Base-by-base conservation (phyloP, 371 early-diverging fungal genomes). In the Mucor indicus region DNA sequence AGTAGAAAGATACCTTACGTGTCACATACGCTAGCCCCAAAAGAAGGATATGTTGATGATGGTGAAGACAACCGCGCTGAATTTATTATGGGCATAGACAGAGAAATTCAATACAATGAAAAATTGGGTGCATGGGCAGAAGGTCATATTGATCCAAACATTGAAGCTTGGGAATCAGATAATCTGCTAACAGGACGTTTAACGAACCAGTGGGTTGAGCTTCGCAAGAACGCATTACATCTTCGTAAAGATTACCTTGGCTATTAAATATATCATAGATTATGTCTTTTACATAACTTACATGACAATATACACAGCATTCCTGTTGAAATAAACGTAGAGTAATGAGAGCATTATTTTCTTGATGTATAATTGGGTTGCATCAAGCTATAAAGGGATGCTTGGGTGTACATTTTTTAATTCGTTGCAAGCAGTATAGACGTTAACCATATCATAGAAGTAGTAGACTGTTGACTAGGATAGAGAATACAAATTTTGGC, bases 41-140 rank as follows among this genome's bases (percentile, higher is more conserved):
- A 3, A 17, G 33, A 44, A 0, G 27, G 23, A 15, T 11, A 46
- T 7, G 60, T 51, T 48, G 48, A 47, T 17, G 32, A 43, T 1
- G 55, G 49, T 19, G 44, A 45, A 6, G 51, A 50, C 15, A 35
- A 13, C 9, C 44, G 52, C 7, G 19, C 17, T 1, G 58, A 56
- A 2, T 53, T 62, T 19, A 46, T 57, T 1, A 56, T 69, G 55
- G 53, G 41, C 10, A 33, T 54, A 1, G 42, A 35, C 0, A 23
- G 37, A 19, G 64, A 68, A 38, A 47, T 57, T 27, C 53, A 55
- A 2, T 69, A 69, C 38, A 50, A 60, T n/a, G 62, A 70, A 24
- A 29, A 47, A 19, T 11, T 74, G 11, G 54, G 57, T 25, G 62
- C 63, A 20, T 69, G 70, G 68, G 62, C 75, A 16, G 68, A 69